Percentiles rank a stretch among this genome's conserved stretches.
Evolutionary conservation across 192 early-diverging fungal genomes (phyloP).

Genomic region (Dissophora globulifera): DNA sequence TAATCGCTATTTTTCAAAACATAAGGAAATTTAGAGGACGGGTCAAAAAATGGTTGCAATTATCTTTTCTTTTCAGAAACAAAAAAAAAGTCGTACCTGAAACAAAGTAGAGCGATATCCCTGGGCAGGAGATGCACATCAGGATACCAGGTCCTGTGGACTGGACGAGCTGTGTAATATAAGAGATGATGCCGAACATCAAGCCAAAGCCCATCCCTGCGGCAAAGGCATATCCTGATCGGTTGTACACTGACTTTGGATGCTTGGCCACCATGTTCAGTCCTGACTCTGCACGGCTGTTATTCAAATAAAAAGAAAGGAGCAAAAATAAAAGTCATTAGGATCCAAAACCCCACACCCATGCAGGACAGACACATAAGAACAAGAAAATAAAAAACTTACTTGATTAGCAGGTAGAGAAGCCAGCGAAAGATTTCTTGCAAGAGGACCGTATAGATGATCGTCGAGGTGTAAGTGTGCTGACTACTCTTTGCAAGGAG

Average conservation of each 20-base stretch:
- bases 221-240: slow-evolving; percentile 73
- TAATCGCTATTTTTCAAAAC: slow-evolving; percentile 63
- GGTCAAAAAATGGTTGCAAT: no score
- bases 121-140: slow-evolving; percentile 72
- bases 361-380: no score
- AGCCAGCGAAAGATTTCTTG: slow-evolving; percentile 79
- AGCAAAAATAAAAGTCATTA: no score
- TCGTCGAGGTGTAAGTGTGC: slow-evolving; percentile 55
- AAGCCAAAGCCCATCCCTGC: slow-evolving; percentile 79
- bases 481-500: slow-evolving; percentile 59
- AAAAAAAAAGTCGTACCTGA: slow-evolving; percentile 65
- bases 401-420: slow-evolving; percentile 67
- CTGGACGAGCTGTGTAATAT: slow-evolving; percentile 71
- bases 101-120: slow-evolving; percentile 70
- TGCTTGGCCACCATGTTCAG: slow-evolving; percentile 68
- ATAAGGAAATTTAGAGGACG: no score
- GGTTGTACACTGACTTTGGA: slow-evolving; percentile 76
- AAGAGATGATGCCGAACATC: slow-evolving; percentile 76
- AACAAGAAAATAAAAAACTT: slow-evolving; percentile 6
- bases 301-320: no score
- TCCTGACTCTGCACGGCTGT: slow-evolving; percentile 73
- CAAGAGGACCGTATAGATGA: slow-evolving; percentile 68
- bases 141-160: slow-evolving; percentile 77
- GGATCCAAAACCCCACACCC: no score
- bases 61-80: no score